A percentile compares a stretch with the other conserved stretches of the same genome.
phyloP scores from a whole-genome alignment of 345 rosid genomes.

The Lagerstroemia speciosa region DNA sequence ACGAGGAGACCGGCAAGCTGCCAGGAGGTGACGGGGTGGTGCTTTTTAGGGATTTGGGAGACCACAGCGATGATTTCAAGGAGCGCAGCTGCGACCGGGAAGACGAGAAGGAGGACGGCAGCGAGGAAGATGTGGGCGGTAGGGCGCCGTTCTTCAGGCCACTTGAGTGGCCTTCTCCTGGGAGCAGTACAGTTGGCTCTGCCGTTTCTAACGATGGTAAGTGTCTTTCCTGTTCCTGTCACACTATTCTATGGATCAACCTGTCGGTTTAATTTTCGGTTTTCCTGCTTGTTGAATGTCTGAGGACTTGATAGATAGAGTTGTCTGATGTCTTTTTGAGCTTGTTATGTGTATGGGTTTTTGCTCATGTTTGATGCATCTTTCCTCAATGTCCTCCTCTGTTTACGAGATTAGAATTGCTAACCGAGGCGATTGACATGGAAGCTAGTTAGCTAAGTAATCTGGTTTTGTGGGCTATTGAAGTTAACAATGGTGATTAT shows the following conservation, averaged over 20 bases:
- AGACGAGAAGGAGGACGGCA: constrained; percentile 20
- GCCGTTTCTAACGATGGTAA: constrained; percentile 67
- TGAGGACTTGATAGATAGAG: not conserved
- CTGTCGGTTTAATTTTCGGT: not conserved
- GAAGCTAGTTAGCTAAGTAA: not conserved
- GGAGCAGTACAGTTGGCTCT: constrained; percentile 61
- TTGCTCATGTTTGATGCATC: not conserved
- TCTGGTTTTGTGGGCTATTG: not conserved
- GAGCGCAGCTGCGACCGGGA: constrained; percentile 17
- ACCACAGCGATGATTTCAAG: constrained; percentile 38
- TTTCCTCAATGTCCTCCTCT: not conserved
- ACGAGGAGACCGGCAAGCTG: constrained; percentile 10
- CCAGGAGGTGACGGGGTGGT: constrained; percentile 26
- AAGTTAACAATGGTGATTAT: not conserved
- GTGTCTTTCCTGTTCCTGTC: constrained; percentile 7
- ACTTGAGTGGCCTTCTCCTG: constrained; percentile 65
- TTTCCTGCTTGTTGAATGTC: not conserved
- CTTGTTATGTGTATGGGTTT: not conserved
- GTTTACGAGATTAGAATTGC: not conserved
- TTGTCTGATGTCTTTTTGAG: not conserved
- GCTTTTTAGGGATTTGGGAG: constrained; percentile 53
- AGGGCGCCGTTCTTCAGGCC: constrained; percentile 55
- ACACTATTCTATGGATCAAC: not conserved
- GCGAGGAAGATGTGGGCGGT: constrained; percentile 23
- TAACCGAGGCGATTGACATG: not conserved